phyloP scores from a whole-genome alignment of 306 rosid species.

The Sicyos baderoa region DNA sequence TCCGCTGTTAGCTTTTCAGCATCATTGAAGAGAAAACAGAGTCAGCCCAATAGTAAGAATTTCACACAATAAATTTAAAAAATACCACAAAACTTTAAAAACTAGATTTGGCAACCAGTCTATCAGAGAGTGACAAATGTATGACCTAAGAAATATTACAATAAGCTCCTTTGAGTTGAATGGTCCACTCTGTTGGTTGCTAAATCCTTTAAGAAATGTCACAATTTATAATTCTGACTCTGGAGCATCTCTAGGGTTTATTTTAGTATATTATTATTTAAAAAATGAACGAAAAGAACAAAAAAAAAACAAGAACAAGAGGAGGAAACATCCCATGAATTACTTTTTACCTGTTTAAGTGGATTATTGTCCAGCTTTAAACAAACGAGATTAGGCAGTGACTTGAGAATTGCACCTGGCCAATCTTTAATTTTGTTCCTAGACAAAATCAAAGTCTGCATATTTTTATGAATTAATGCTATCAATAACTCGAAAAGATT shows the following conservation, averaged over 20 bases:
- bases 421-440: slow-evolving; percentile 79
- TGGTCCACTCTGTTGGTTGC: neutral
- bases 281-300: neutral
- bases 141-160: neutral
- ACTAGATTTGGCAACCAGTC: neutral
- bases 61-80: neutral
- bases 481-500: neutral
- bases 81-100: neutral
- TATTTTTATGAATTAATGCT: slow-evolving; percentile 15
- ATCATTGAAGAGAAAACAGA: neutral
- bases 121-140: neutral
- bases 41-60: neutral
- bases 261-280: neutral
- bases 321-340: neutral
- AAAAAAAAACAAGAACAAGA: neutral
- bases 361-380: slow-evolving; percentile 84
- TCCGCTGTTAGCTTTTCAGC: neutral
- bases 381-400: slow-evolving; percentile 54
- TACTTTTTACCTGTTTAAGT: slow-evolving; percentile 51
- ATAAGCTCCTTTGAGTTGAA: neutral
- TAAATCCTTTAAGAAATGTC: neutral
- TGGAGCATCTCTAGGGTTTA: neutral
- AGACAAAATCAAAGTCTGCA: slow-evolving; percentile 71
- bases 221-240: neutral
- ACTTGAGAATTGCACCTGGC: slow-evolving; percentile 66